A percentile compares a stretch with the other conserved stretches of the same genome.
phyloP scores from a whole-genome alignment of 208 protist genomes.

The Leishmania aethiopica region DNA sequence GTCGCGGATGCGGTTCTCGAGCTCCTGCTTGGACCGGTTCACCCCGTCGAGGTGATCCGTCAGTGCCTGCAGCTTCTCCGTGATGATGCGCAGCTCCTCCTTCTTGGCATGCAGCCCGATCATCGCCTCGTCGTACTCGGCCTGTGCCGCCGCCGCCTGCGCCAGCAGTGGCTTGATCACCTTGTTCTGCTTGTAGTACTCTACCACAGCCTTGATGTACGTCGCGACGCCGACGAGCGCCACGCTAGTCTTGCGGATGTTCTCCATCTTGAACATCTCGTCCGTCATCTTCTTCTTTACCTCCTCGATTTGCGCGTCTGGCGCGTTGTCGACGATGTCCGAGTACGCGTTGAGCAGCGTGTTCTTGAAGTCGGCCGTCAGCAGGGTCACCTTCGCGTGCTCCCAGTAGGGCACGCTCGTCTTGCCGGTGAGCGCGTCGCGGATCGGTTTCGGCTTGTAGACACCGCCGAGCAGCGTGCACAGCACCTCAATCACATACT shows the following conservation, averaged over 20 bases:
- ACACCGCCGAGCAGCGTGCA: conserved; percentile 88
- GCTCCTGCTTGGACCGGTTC: conserved; percentile 87
- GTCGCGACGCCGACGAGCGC: conserved; percentile 95
- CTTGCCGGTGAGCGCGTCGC: conserved; percentile 85
- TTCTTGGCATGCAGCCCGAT: conserved; percentile 90
- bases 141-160: conserved; percentile 84
- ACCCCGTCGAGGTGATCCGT: conserved; percentile 87
- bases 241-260: conserved; percentile 89
- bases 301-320: conserved; percentile 90
- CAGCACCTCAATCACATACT: conserved; percentile 94
- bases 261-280: conserved; percentile 95
- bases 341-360: conserved; percentile 83
- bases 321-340: conserved; percentile 88
- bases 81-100: conserved; percentile 91
- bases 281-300: conserved; percentile 95
- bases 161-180: conserved; percentile 94
- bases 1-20: conserved; percentile 93
- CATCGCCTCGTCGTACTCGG: conserved; percentile 88
- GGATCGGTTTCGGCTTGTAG: conserved; percentile 88
- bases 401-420: conserved; percentile 94
- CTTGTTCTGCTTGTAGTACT: conserved; percentile 98
- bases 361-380: conserved; percentile 91
- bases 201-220: conserved; percentile 97
- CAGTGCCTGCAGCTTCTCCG: conserved; percentile 85
- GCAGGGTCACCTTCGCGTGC: conserved; percentile 84